Evolutionary conservation across 2,329 filamentous ascomycete genomes (phyloP), one percentile per base, ranked within the genome.

Genomic region (Paraphoma chrysanthemicola): DNA sequence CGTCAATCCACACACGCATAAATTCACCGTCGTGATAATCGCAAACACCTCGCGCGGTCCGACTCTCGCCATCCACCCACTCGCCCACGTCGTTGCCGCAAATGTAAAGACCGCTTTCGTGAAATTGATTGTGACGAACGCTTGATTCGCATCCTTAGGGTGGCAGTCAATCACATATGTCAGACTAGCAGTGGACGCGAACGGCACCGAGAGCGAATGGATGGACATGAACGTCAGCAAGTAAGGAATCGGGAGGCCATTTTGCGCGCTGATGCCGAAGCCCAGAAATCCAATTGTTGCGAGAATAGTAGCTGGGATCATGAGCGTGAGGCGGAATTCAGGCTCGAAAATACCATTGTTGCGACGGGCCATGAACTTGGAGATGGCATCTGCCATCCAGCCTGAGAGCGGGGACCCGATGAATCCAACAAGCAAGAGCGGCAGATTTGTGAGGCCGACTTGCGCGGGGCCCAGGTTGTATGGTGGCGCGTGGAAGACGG

Each of bases 311-410:
- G 72, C 72, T 7, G 73, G 63, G 5, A 74, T 59, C 72, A 74
- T 75, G 33, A 75, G 69, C 1, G 62, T 63, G 14, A 75, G 70
- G 41, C 93, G 88, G 75, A 96, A 97, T 71, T 97, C 94, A 1
- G 94, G 93, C 77, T 97, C 94, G 72, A 96, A 97, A 54, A 93
- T 82, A 44, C 93, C 93, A 4, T 83, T 83, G 78, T 98, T 97
- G 55, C 83, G 81, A 57, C 84, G 85, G 11, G 92, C 93, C 82
- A 97, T 83, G 52, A 80, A 82, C 54, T 85, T 88, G 36, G 89
- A 90, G 48, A 86, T 87, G 71, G 83, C 87, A 74, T 98, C 93
- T 28, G 91, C 86, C 38, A 94, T 77, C 4, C 87, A 65, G 8
- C 92, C 93, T 0, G 92, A 87, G 10, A 96, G 75, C 11, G 88